Percentiles rank a stretch among this genome's conserved stretches.
phyloP scores from a whole-genome alignment of 495 filamentous ascomycete species.

The Penicillium goetzii region DNA sequence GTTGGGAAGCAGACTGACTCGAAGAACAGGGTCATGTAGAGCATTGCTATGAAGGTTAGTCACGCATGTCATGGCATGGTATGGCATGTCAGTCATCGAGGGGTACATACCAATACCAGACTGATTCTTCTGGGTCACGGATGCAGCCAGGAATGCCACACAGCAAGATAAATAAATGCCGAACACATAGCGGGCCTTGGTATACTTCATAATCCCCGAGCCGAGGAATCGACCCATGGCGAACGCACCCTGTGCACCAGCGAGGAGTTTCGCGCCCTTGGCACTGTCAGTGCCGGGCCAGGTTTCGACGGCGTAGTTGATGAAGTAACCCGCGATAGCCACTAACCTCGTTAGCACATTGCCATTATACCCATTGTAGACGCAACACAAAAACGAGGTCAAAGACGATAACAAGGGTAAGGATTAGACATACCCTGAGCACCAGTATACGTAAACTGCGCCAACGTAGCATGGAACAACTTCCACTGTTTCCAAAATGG shows the following conservation, averaged over 20 bases:
- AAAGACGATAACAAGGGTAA: neutral
- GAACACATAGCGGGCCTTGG: conserved; percentile 57
- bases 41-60: conserved; percentile 37
- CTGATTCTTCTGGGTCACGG: conserved; percentile 39
- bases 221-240: conserved; percentile 58
- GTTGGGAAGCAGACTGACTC: conserved; percentile 66
- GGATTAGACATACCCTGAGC: conserved; percentile 53
- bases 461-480: conserved; percentile 64
- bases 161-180: conserved; percentile 43
- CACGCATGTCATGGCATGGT: neutral
- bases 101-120: conserved; percentile 47
- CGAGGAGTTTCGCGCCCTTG: conserved; percentile 56
- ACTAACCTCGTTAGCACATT: conserved; percentile 37
- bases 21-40: conserved; percentile 63
- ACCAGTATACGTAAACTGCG: conserved; percentile 76
- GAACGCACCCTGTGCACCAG: conserved; percentile 60
- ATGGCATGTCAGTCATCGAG: neutral
- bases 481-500: conserved; percentile 54
- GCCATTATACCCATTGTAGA: no score
- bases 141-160: conserved; percentile 47
- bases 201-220: conserved; percentile 54
- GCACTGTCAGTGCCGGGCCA: conserved; percentile 40
- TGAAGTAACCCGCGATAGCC: conserved; percentile 69
- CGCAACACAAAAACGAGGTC: neutral
- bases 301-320: conserved; percentile 56